These are phyloP conservation scores for Pinus taeda DNA, from an alignment of 75 land plant species.

Conservation along the genomic window DNA sequence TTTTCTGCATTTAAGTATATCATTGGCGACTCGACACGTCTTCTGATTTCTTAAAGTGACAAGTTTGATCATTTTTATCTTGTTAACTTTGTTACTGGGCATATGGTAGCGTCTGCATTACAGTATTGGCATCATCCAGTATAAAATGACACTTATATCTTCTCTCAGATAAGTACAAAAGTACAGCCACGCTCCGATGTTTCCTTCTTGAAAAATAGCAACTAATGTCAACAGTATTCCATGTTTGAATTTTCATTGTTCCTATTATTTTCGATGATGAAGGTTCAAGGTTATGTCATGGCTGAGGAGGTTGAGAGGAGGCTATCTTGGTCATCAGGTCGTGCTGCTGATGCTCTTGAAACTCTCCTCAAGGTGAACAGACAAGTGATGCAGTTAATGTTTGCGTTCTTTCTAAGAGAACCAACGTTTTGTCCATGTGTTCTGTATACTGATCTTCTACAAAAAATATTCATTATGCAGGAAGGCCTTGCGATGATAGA, in stretches of 20 bases:
- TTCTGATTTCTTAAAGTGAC: not conserved
- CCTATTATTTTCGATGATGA: not conserved
- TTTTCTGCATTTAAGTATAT: no score
- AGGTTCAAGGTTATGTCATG: slow-evolving; percentile 84
- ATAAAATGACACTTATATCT: not conserved
- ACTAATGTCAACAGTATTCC: not conserved
- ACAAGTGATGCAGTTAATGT: not conserved
- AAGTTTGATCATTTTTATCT: not conserved
- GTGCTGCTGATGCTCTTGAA: slow-evolving; percentile 82
- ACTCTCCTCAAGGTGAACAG: slow-evolving; percentile 56
- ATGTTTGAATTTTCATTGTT: not conserved
- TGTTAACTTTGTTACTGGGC: not conserved
- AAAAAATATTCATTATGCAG: slow-evolving; percentile 28
- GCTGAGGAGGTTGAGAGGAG: slow-evolving; percentile 66
- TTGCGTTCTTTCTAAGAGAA: not conserved
- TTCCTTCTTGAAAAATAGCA: not conserved
- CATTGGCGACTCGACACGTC: not conserved
- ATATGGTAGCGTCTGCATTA: slow-evolving; percentile 3
- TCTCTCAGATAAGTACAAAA: not conserved
- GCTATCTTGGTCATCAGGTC: slow-evolving; percentile 82
- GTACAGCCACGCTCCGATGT: not conserved
- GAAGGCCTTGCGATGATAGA: slow-evolving; percentile 96
- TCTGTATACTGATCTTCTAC: not conserved
- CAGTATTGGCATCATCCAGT: not conserved
- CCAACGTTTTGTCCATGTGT: not conserved